Percentiles rank a stretch among this genome's conserved stretches.
Conservation (phyloP, 768 basidiomycete species). For the Lyophyllum semitale region DNA sequence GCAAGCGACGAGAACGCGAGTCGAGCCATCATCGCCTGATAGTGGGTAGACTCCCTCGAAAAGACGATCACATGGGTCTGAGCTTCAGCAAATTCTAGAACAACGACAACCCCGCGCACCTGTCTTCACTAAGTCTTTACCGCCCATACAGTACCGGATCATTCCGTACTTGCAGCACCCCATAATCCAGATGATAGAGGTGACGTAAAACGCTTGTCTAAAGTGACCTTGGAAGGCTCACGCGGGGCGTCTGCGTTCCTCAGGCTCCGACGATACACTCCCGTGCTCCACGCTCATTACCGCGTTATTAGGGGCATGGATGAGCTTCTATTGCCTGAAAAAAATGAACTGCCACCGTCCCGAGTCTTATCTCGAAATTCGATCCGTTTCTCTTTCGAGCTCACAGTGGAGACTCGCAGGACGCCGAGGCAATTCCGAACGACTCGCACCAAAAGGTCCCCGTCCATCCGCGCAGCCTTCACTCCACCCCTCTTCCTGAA, state of each 20-base stretch:
- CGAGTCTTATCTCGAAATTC: too few relatives aligned
- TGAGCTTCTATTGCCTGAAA: neutral
- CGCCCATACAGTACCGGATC: neutral
- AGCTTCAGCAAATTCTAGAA: neutral
- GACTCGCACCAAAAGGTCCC: neutral
- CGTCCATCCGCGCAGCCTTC: neutral
- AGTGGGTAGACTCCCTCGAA: neutral
- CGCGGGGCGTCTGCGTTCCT: neutral
- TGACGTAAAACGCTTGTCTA: neutral
- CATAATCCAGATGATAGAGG: neutral
- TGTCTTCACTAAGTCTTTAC: neutral
- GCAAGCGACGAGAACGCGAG: too few relatives aligned
- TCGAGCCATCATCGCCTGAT: too few relatives aligned
- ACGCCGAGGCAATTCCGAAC: too few relatives aligned
- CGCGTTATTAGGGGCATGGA: constrained; percentile 12
- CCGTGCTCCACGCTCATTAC: constrained; percentile 2
- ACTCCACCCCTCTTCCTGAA: constrained; percentile 1
- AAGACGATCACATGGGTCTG: neutral
- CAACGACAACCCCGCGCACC: neutral
- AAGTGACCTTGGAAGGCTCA: neutral
- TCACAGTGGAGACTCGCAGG: too few relatives aligned
- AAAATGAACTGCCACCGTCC: neutral
- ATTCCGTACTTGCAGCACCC: neutral
- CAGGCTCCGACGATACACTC: constrained; percentile 10
- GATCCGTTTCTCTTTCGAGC: too few relatives aligned